Evolutionary conservation across 306 rosid genomes (phyloP).

Genomic region (Potentilla sterilis): DNA sequence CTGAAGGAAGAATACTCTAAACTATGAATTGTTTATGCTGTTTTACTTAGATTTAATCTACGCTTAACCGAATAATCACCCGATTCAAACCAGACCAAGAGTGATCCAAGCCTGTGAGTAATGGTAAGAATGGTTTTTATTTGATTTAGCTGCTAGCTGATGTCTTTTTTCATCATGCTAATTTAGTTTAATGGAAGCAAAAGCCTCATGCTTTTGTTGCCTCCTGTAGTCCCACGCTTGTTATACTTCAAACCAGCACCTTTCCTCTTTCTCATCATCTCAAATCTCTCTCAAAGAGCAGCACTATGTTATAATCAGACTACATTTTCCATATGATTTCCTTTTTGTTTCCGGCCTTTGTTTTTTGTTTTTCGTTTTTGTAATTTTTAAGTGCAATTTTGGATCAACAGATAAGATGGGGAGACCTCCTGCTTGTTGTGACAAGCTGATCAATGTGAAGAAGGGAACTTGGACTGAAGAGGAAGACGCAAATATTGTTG

Average conservation of each 20-base stretch:
- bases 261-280: slow-evolving; percentile 25
- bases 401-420: slow-evolving; percentile 49
- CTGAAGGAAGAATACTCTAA: slow-evolving; percentile 32
- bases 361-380: slow-evolving; percentile 3
- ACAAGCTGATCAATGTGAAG: slow-evolving; percentile 48
- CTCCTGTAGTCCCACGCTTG: slow-evolving; percentile 37
- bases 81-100: slow-evolving; percentile 54
- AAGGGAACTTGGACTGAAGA: slow-evolving; percentile 49
- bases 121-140: slow-evolving; percentile 38
- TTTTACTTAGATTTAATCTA: slow-evolving; percentile 46
- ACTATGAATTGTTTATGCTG: slow-evolving; percentile 25
- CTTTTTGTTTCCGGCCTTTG: slow-evolving; percentile 12
- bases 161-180: slow-evolving; percentile 49
- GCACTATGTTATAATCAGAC: slow-evolving; percentile 31
- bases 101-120: slow-evolving; percentile 40
- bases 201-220: slow-evolving; percentile 66
- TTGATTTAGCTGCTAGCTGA: slow-evolving; percentile 30
- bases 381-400: slow-evolving; percentile 15
- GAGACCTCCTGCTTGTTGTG: slow-evolving; percentile 53
- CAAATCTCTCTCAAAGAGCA: slow-evolving; percentile 42
- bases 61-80: slow-evolving; percentile 68
- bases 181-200: slow-evolving; percentile 53
- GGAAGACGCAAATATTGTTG: slow-evolving; percentile 60
- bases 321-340: slow-evolving; percentile 12
- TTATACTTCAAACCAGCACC: slow-evolving; percentile 50